Percentiles rank a stretch among this genome's conserved stretches.
Conservation (phyloP, 805 yeast species). For the Candida quercuum region DNA sequence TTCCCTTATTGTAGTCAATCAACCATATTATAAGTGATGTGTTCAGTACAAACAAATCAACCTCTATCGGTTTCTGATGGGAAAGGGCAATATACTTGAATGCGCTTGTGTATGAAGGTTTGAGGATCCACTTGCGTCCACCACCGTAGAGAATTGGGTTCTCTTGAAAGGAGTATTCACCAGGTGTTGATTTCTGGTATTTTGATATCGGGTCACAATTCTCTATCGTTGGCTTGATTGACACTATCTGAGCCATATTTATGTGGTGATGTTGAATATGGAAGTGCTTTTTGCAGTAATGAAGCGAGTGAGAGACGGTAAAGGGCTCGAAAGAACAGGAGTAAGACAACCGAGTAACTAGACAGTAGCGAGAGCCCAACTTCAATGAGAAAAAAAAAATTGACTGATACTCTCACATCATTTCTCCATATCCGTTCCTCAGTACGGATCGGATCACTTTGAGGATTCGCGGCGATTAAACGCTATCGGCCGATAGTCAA, state of each 20-base stretch:
- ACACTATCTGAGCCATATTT: slow-evolving; percentile 4
- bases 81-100: slow-evolving; percentile 10
- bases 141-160: slow-evolving; percentile 35
- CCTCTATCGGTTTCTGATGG: slow-evolving; percentile 10
- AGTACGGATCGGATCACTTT: background rate
- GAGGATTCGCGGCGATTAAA: no score
- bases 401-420: no score
- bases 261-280: background rate
- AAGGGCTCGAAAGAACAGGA: no score
- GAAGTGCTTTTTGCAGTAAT: background rate
- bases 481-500: no score
- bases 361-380: no score
- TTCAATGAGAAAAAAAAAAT: no score
- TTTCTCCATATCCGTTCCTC: background rate
- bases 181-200: slow-evolving; percentile 15
- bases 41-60: slow-evolving; percentile 34
- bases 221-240: slow-evolving; percentile 30
- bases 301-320: no score
- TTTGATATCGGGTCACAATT: slow-evolving; percentile 22
- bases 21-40: slow-evolving; percentile 36
- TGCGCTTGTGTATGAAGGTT: slow-evolving; percentile 9
- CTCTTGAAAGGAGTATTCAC: slow-evolving; percentile 17
- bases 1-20: slow-evolving; percentile 27
- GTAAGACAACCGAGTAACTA: no score
- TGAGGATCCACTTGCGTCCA: slow-evolving; percentile 30